These are phyloP conservation scores for Houttuynia cordata DNA, from an alignment of 164 flowering plant species.

Conservation along the genomic window DNA sequence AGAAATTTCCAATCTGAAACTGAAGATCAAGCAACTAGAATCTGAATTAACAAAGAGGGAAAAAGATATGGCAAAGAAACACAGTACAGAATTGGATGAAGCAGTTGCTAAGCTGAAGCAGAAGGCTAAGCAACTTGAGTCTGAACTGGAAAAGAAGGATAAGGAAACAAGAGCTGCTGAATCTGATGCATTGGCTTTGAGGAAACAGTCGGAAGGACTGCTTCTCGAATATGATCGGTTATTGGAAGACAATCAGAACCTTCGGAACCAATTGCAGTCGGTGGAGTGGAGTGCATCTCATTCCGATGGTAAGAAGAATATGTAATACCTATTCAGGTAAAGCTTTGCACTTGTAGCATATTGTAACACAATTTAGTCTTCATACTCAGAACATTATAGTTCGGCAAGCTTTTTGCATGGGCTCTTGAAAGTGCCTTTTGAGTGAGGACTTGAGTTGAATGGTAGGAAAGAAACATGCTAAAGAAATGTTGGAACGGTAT, in stretches of 20 bases:
- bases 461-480: neutral
- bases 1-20: slow-evolving; percentile 21
- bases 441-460: neutral
- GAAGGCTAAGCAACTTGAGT: slow-evolving; percentile 33
- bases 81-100: slow-evolving; percentile 25
- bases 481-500: neutral
- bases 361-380: neutral
- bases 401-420: neutral
- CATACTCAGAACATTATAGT: neutral
- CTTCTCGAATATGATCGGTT: slow-evolving; percentile 72
- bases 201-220: slow-evolving; percentile 69
- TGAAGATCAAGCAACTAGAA: slow-evolving; percentile 35
- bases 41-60: slow-evolving; percentile 35
- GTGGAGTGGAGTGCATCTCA: slow-evolving; percentile 39
- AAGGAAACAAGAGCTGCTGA: slow-evolving; percentile 43
- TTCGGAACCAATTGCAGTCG: slow-evolving; percentile 45
- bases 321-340: slow-evolving; percentile 8
- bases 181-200: slow-evolving; percentile 46
- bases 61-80: neutral
- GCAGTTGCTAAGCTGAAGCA: slow-evolving; percentile 19
- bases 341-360: neutral
- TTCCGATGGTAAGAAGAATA: slow-evolving; percentile 52
- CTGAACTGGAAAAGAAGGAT: slow-evolving; percentile 37
- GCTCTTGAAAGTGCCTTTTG: neutral
- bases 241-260: slow-evolving; percentile 63